A percentile compares a stretch with the other conserved stretches of the same genome.
Evolutionary conservation across 2,329 filamentous ascomycete genomes (phyloP).

Genomic region (Ascochyta koolunga): DNA sequence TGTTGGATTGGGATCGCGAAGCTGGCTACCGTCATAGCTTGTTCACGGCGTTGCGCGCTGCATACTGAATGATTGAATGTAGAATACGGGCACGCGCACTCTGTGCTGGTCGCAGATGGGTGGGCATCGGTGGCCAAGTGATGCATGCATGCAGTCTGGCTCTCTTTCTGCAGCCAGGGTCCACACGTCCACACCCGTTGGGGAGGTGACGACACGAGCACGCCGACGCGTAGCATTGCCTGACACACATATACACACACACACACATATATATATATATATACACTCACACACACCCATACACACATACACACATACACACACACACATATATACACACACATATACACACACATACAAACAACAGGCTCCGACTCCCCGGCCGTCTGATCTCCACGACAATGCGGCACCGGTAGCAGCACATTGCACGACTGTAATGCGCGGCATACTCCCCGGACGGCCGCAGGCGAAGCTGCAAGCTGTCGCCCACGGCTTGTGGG

Average conservation of each 20-base stretch:
- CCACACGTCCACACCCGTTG: no score
- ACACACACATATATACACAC: no score
- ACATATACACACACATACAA: no score
- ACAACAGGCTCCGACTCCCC: not conserved
- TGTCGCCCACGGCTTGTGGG: constrained; percentile 75
- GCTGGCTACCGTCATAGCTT: constrained; percentile 4
- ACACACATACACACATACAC: no score
- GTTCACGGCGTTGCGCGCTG: constrained; percentile 3
- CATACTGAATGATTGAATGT: not conserved
- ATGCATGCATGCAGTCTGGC: no score
- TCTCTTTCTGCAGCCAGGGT: no score
- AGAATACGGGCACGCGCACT: not conserved
- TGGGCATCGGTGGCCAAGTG: no score
- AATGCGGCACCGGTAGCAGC: constrained; percentile 34
- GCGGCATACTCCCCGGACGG: constrained; percentile 78
- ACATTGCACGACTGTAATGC: constrained; percentile 58
- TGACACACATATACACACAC: no score
- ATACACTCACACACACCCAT: no score
- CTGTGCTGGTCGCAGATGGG: no score
- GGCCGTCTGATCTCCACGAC: constrained; percentile 6
- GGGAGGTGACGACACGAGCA: constrained; percentile 26
- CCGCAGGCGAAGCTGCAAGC: constrained; percentile 79
- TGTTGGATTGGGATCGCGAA: constrained; percentile 1
- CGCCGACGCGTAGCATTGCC: constrained; percentile 5
- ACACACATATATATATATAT: no score